A percentile compares a stretch with the other conserved stretches of the same genome.
phyloP scores from a whole-genome alignment of 345 rosid genomes.

The Lepidium aucheri region DNA sequence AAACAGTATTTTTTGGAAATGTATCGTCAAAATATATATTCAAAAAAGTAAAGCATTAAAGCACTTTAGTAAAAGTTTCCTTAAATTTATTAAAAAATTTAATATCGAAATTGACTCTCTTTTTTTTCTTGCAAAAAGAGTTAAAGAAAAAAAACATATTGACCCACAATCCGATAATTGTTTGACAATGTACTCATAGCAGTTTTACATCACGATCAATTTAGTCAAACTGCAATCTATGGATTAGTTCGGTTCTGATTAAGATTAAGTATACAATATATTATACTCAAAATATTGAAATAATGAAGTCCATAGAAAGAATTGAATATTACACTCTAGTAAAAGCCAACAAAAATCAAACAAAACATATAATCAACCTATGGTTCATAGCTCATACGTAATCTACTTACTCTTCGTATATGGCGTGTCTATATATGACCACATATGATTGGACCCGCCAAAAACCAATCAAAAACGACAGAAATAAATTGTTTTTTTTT shows the following conservation, averaged over 20 bases:
- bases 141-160: not conserved
- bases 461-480: not conserved
- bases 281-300: not conserved
- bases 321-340: not conserved
- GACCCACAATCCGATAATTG: not conserved
- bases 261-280: no score
- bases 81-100: not conserved
- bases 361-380: constrained; percentile 11
- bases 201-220: constrained; percentile 14
- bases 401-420: constrained; percentile 20
- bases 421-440: constrained; percentile 8
- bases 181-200: not conserved
- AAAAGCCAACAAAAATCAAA: constrained; percentile 1
- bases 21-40: not conserved
- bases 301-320: not conserved
- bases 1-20: not conserved
- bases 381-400: constrained; percentile 5
- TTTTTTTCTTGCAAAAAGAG: no score
- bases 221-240: not conserved
- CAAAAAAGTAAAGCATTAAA: not conserved
- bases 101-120: no score
- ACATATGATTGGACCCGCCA: constrained; percentile 13
- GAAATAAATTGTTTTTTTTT: not conserved
- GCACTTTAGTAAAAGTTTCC: not conserved
- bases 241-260: not conserved